These are phyloP conservation scores for Zea mays DNA, from an alignment of 176 grass and related monocot genomes.

Conservation along the genomic window Zm-B73-REFERENCE-NAM-5.0 NC_050103.1:166593501-166594000, in stretches of 20 bases:
- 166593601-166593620: neutral
- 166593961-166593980: neutral
- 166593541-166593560: neutral
- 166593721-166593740: neutral
- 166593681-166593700: neutral
- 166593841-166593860: neutral
- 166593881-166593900: slow-evolving; percentile 23
- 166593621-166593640: neutral
- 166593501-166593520: neutral
- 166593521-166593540: neutral
- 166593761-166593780: neutral
- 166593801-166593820: neutral
- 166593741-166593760: neutral
- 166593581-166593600: neutral
- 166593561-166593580: neutral
- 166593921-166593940: neutral
- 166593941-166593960: slow-evolving; percentile 4
- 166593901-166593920: slow-evolving; percentile 16
- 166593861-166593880: slow-evolving; percentile 10
- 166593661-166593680: neutral
- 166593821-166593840: neutral
- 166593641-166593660: neutral
- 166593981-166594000: slow-evolving; percentile 9
- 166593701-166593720: neutral
- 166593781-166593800: neutral